Evolutionary conservation across 768 basidiomycete genomes (phyloP), one percentile per base, ranked within the genome.

Genomic region (Suillus subaureus): DNA sequence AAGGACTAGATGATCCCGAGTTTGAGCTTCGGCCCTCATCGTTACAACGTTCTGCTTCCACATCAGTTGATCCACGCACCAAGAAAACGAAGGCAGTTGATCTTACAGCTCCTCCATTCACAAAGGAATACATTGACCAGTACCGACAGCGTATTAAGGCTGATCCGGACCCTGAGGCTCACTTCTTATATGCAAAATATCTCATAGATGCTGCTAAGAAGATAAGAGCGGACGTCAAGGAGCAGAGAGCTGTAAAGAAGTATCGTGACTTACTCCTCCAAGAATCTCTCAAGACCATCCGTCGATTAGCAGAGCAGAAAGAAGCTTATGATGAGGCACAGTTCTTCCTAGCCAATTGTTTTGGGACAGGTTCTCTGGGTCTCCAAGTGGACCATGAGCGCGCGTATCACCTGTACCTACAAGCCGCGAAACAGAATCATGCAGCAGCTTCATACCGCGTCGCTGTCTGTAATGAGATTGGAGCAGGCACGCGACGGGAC

Each of bases 401-500:
- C 70, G 97, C 97, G 2, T 99, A 99, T 75, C 94, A 97, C 75
- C 84, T 99, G 21, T 99, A 99, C 73, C 84, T 99, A 42, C 96
- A 99, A 80, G 97, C 97, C 4, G 92, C 93, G 35, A 99, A 99
- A 79, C 94, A 98, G 79, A 97, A 98, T 73, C 94, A 99, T 73
- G 88, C 97, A 0, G 87, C 94, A 2, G 96, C 95, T 35, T 93
- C 92, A 42, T 99, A 99, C 74, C 92, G 97, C 47, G 96, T 98
- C 63, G 97, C 96, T 9, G 97, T 99, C 11, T 99, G 97, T 79
- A 99, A 99, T 77, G 97, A 99, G 77, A 93, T 99, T 70, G 97
- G 97, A 31, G 96, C 95, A 4, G 97, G 97, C 37, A 99, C 97
- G 1, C 87, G 91, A 70, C 85, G 89, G 70, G 97, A 99, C 72